These are phyloP conservation scores for Paxillus ammoniavirescens DNA, from an alignment of 768 basidiomycete species.

Conservation along the genomic window DNA sequence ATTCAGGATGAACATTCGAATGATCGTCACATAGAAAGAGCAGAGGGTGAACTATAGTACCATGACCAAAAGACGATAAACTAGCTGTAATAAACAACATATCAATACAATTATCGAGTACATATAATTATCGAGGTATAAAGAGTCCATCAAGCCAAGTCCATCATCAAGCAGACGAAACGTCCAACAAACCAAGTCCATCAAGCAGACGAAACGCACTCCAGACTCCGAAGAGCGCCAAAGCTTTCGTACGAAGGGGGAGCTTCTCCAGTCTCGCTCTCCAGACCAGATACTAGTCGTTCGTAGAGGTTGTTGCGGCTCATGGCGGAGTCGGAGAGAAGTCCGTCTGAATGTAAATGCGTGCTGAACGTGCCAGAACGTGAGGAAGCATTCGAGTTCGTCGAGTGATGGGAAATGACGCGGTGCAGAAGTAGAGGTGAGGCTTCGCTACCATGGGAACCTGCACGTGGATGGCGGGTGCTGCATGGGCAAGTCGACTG, in stretches of 20 bases:
- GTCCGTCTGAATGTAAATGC: conserved; percentile 15
- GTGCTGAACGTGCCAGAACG: conserved; percentile 22
- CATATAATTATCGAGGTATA: background rate
- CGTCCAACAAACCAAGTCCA: background rate
- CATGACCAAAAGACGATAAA: no score
- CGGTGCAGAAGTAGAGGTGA: conserved; percentile 20
- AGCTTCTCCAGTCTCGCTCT: conserved; percentile 76
- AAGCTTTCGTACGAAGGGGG: conserved; percentile 54
- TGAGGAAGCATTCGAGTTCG: conserved; percentile 31
- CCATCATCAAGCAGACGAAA: background rate
- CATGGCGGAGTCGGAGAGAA: conserved; percentile 33
- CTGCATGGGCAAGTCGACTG: conserved; percentile 44
- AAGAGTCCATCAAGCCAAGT: background rate
- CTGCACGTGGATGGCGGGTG: background rate
- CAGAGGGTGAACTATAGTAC: no score
- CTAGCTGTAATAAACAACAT: background rate
- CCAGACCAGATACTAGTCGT: conserved; percentile 77
- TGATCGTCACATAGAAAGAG: background rate
- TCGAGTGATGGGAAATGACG: conserved; percentile 32
- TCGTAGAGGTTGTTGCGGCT: conserved; percentile 63
- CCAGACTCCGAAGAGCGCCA: background rate
- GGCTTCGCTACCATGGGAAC: background rate
- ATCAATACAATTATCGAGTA: background rate
- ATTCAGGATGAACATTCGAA: background rate
- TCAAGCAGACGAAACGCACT: background rate